These are phyloP conservation scores for Chaetomiaceae sp. DNA, from an alignment of 2,329 filamentous ascomycete genomes.

Conservation along the genomic window DNA sequence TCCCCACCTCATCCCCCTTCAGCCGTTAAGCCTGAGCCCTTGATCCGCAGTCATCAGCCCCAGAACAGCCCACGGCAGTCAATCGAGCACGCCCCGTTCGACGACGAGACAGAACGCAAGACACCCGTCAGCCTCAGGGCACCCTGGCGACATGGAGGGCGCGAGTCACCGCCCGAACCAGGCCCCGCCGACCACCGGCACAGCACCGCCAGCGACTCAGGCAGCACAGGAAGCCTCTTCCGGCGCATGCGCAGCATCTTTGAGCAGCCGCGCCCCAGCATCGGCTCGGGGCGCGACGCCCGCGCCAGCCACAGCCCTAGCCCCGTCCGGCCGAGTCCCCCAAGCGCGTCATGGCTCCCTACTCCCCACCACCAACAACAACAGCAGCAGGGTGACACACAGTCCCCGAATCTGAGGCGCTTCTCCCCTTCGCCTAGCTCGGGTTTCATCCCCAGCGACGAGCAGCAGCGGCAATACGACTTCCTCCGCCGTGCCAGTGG, in stretches of 20 bases:
- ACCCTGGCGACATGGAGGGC: constrained; percentile 1
- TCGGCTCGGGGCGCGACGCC: neutral
- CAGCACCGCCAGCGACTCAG: constrained; percentile 4
- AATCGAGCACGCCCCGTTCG: constrained; percentile 17
- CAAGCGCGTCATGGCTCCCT: neutral
- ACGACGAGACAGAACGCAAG: constrained; percentile 28
- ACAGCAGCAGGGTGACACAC: neutral
- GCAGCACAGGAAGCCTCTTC: constrained; percentile 32
- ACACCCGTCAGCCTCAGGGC: neutral
- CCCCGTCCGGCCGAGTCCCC: neutral
- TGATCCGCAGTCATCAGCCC: constrained; percentile 15
- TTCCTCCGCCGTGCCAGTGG: no score
- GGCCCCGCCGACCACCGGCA: neutral
- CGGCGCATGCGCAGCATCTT: constrained; percentile 40
- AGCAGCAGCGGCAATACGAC: neutral
- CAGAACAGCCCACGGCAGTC: constrained; percentile 11
- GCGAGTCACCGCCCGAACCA: neutral
- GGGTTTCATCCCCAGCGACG: constrained; percentile 26
- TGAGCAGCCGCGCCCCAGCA: constrained; percentile 26
- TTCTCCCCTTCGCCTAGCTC: neutral
- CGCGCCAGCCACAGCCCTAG: neutral
- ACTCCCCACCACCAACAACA: neutral
- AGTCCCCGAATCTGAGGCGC: neutral
- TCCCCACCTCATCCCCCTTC: constrained; percentile 29
- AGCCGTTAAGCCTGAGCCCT: constrained; percentile 20